Base-by-base conservation (phyloP, 805 yeast genomes). In the Candida ovalis region DNA sequence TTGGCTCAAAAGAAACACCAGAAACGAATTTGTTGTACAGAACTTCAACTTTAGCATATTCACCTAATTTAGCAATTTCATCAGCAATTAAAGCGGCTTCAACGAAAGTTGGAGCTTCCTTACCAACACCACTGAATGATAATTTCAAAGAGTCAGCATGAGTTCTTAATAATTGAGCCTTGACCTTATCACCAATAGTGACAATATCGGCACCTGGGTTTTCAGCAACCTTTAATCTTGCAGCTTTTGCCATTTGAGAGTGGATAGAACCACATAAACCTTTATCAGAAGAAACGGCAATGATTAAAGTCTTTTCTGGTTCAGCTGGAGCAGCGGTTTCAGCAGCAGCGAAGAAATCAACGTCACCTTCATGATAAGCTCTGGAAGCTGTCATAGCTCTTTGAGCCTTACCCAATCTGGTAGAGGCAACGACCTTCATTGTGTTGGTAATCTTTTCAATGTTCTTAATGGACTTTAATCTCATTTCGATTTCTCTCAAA, bases 371-470 rank as follows among this genome's bases (percentile, higher is more conserved):
- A 67, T 84, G 84, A 78, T 88, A 92, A 52, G 81, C 85, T 71
- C 96, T 84, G 44, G 97, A 86, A 44, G 88, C 80, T 59, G 77
- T 75, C 90, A 90, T 92, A 53, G 97, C 96, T 72, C 85, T 87
- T 75, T 90, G 96, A 53, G 99, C 99, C 75, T 88, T 90, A 69
- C 82, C 78, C 71, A 94, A 82, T 76, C 97, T 86, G 61, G 99
- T 94, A 38, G 98, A 92, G 38, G 99, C 99, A 65, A 94, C 99
- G 74, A 94, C 86, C 80, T 91, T 94, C 98, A 94, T 94, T 73
- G 99, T 94, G 77, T 94, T 94, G 76, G 99, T 94, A 77, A 94
- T 94, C 80, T 94, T 94, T 77, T 94, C 97, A 72, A 94, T 92
- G 81, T 94, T 94, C 80, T 92, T 94, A 72, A 94, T 94, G 58